Base-by-base conservation (phyloP, 2,329 filamentous ascomycete genomes). In the Penicillium sp. region DNA sequence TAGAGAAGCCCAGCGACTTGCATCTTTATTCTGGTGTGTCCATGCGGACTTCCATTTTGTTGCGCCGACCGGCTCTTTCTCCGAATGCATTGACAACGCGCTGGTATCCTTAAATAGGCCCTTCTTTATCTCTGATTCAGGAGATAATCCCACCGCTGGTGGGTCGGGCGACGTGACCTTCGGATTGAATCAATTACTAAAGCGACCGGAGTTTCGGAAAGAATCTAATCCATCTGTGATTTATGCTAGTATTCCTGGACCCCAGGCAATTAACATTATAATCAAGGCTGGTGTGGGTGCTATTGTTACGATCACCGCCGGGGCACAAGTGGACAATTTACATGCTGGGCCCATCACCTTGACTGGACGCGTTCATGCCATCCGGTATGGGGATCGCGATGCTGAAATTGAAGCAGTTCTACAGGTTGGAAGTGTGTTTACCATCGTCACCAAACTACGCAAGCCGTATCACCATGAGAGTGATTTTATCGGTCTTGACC, bases 51-150 rank as follows among this genome's bases (percentile, higher is more conserved):
- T 84, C 56, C 69, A 73, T n/a, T 84, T 84, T 47, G 82, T 82
- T 2, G 82, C 80, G 0, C 80, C 80, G 0, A 80, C 81, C 0
- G 81, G 80, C 0, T 76, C 77, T 0, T 78, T 81, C 43, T 65
- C 66, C 0, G 75, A 80, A 60, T 83, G 81, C 41, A 68, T 84
- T 0, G 78, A 82, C 54, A 64, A 69, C 0, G 82, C 81, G 0
- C 63, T 83, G 9, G 59, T 63, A 6, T 75, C 78, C 0, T 56
- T 66, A 1, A 68, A 73, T 17, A 74, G 75, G 8, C 82, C 82
- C 0, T 84, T 76, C 59, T 84, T 83, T 64, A 80, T 84, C 56
- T 84, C 81, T 0, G 82, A 84, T 65, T 83, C 81, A 1, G 82
- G 81, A 0, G 82, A 84, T 57, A 84, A 84, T 51, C 82, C 81